A percentile compares a stretch with the other conserved stretches of the same genome.
These are phyloP conservation scores for Alternaria metachromatica DNA, from an alignment of 2,329 filamentous ascomycete species.

Conservation along the genomic window DNA sequence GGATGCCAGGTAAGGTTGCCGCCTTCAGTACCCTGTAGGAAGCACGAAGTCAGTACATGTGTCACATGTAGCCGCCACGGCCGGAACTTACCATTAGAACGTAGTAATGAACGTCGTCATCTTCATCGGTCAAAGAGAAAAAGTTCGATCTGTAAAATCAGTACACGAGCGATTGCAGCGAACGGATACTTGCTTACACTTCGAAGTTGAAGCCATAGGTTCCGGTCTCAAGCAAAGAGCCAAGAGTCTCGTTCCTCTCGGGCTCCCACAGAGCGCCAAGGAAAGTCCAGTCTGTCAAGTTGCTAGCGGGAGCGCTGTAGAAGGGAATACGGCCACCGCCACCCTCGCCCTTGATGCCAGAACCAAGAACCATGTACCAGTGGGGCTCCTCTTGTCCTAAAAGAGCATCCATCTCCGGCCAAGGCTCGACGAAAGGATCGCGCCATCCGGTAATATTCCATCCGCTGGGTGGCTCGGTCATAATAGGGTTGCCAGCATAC, in stretches of 20 bases:
- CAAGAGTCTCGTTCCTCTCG: conserved; percentile 50
- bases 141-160: conserved; percentile 49
- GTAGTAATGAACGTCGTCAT: conserved; percentile 55
- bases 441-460: conserved; percentile 54
- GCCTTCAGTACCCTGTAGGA: conserved; percentile 47
- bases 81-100: conserved; percentile 42
- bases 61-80: not conserved
- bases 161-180: not conserved
- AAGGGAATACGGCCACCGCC: conserved; percentile 56
- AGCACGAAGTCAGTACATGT: not conserved
- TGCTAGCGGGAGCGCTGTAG: conserved; percentile 53
- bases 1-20: conserved; percentile 53
- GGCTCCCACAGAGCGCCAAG: conserved; percentile 57
- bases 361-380: conserved; percentile 56
- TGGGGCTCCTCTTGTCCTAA: conserved; percentile 52
- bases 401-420: conserved; percentile 53
- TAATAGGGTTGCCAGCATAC: conserved; percentile 55
- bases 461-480: conserved; percentile 50
- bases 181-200: conserved; percentile 36
- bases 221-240: conserved; percentile 53
- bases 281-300: conserved; percentile 57
- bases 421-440: conserved; percentile 43
- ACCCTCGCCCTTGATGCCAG: conserved; percentile 55
- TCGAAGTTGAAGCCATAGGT: conserved; percentile 58
- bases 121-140: conserved; percentile 53